phyloP scores from a whole-genome alignment of 352 stramenopile species.

The Plasmopara halstedii region DNA sequence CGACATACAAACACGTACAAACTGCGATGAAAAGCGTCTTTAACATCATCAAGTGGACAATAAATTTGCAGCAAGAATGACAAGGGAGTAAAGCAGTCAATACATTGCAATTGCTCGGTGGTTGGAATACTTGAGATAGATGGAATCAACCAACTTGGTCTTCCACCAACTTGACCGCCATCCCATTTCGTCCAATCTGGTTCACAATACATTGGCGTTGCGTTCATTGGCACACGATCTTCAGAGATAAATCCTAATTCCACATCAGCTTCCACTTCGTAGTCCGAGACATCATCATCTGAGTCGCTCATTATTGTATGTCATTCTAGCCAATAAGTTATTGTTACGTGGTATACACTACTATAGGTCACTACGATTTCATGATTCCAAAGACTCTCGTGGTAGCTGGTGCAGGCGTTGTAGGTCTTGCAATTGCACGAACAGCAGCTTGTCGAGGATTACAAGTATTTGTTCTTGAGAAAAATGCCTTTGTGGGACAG shows the following conservation, averaged over 20 bases:
- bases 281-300: conserved; percentile 35
- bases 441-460: conserved; percentile 41
- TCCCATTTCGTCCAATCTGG: conserved; percentile 88
- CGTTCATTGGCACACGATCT: conserved; percentile 14
- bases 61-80: conserved; percentile 90
- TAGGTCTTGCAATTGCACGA: conserved; percentile 68
- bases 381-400: conserved; percentile 49
- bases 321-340: not conserved
- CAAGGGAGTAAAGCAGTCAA: conserved; percentile 38
- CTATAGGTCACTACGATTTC: not conserved
- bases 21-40: conserved; percentile 89
- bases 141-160: conserved; percentile 84
- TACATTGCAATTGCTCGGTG: conserved; percentile 39
- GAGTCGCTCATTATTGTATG: conserved; percentile 31
- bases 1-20: conserved; percentile 92
- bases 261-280: conserved; percentile 37
- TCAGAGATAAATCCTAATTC: conserved; percentile 69
- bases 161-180: conserved; percentile 86
- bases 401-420: conserved; percentile 64
- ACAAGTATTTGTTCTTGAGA: conserved; percentile 86
- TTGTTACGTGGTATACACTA: not conserved
- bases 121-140: conserved; percentile 23
- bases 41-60: conserved; percentile 82
- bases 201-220: conserved; percentile 34
- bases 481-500: conserved; percentile 67